Base-by-base conservation (phyloP, 225 moss, liverwort and hornwort species). In the Marchantia polymorpha region DNA sequence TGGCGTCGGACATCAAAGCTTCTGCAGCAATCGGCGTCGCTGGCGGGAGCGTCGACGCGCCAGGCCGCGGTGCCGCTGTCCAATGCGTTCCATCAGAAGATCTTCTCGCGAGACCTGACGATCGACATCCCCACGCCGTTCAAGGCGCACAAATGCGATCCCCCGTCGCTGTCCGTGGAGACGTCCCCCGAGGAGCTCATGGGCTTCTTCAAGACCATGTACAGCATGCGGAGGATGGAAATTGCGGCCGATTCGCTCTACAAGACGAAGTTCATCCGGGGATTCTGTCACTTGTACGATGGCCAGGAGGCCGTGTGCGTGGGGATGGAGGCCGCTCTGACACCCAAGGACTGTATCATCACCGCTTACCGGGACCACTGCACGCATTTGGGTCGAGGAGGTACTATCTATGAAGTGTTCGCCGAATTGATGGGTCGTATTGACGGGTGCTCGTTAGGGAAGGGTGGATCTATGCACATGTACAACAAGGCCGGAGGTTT, bases 281-380 rank as follows among this genome's bases (percentile, higher is more conserved):
- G 93, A 6, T 97, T 97, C 65, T 94, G 93, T 29, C 96, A 97
- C 75, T 85, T 97, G 71, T 97, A 97, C 72, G 96, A 97, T 75
- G 96, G 96, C 10, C 94, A 97, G 90, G 96, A 97, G 90, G 96
- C 96, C 13, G 91, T 97, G 52, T 97, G 94, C 81, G 93, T 97
- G 80, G 94, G 96, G 8, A 97, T 97, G 96, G 96, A 97, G 83
- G 96, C 92, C 22, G 82, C 94, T 47, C 86, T 97, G 68, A 93
- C 89, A n/a, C 61, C 89, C 12, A 93, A 92, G 83, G 94, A 97
- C 52, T 91, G 91, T 82, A 89, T 97, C 29, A 97, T 94, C 81
- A 97, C 96, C 82, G 83, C 92, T 78, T 83, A 92, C 93, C 74
- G 96, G 91, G 78, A 89, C 83, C 88, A 91, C 90, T 97, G 96